phyloP scores from a whole-genome alignment of 2,329 filamentous ascomycete genomes.

The Ascochyta fabae region DNA sequence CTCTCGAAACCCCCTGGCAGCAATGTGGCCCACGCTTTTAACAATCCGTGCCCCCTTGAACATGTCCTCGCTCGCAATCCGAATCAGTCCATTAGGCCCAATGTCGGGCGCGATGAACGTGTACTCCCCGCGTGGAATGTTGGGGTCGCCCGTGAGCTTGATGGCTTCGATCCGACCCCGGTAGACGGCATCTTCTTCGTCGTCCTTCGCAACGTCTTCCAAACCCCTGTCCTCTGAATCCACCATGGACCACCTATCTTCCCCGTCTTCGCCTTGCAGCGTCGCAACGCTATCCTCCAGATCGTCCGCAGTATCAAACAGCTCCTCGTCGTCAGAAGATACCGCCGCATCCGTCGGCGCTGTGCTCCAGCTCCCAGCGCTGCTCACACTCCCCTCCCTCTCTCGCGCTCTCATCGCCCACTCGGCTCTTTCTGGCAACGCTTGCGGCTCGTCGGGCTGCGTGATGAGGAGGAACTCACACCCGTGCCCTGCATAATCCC shows the following conservation, averaged over 20 bases:
- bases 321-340: conserved; percentile 14
- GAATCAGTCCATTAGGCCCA: conserved; percentile 68
- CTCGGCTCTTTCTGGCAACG: conserved; percentile 48
- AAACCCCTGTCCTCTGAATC: background rate
- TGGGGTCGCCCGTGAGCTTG: conserved; percentile 90
- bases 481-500: conserved; percentile 86
- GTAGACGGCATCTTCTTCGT: conserved; percentile 54
- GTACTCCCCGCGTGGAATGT: conserved; percentile 84
- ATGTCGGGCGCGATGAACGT: conserved; percentile 84
- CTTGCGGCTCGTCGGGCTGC: conserved; percentile 66
- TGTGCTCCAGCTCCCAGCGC: conserved; percentile 41
- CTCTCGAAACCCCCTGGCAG: conserved; percentile 71
- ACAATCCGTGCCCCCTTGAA: conserved; percentile 81
- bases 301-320: conserved; percentile 23
- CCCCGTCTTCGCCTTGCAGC: conserved; percentile 22
- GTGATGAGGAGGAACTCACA: conserved; percentile 86
- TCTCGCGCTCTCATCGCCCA: conserved; percentile 37
- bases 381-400: conserved; percentile 38
- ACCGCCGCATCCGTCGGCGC: conserved; percentile 31
- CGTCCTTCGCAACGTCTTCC: background rate
- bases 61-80: conserved; percentile 67
- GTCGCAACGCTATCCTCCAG: conserved; percentile 52
- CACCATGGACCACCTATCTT: background rate
- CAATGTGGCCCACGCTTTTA: conserved; percentile 77
- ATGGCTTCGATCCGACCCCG: conserved; percentile 78